Evolutionary conservation across 2,329 filamentous ascomycete genomes (phyloP), one percentile per base, ranked within the genome.

Genomic region (Aspergillus sp.): DNA sequence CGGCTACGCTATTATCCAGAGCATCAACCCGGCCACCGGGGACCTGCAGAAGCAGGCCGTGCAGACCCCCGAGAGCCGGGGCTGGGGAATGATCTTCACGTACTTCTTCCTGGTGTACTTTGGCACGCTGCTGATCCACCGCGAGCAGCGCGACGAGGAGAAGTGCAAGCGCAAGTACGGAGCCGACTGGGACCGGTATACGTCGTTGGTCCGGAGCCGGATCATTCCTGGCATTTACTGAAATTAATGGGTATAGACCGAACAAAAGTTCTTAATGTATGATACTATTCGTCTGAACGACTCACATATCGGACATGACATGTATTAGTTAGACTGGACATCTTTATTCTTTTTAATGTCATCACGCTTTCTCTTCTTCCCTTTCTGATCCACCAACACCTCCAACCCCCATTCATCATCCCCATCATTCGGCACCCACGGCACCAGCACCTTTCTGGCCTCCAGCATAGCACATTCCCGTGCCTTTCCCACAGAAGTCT

Each of bases 81-180:
- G 92, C 21, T 96, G 90, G 86, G 92, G 90, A 50, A 92, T 93
- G 78, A 80, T 93, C 49, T 86, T 97, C 67, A 97, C 93, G 0
- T 98, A 97, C 81, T 97, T 97, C 74, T 98, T 96, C 79, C 84
- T 97, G 68, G 70, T 96, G 7, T 98, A 97, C 81, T 97, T 98
- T 79, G 92, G 88, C 3, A 80, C 96, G 12, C 79, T 98, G 63
- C 83, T 98, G 10, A 81, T 97, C 57, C 94, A 97, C 74, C 89
- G 94, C 19, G 92, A 96, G 74, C 81, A 87, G 60, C 85, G 94
- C 56, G 94, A 98, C 68, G 93, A 97, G 68, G 90, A 91, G 74
- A 97, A 97, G 82, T 98, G 94, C 77, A 82, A 85, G 64, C 85
- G 85, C 72, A 98, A 98, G 83, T 98, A 98, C 72, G 93, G 93